These are phyloP conservation scores for Hyaloscypha bicolor DNA, from an alignment of 495 filamentous ascomycete species.

Conservation along the genomic window DNA sequence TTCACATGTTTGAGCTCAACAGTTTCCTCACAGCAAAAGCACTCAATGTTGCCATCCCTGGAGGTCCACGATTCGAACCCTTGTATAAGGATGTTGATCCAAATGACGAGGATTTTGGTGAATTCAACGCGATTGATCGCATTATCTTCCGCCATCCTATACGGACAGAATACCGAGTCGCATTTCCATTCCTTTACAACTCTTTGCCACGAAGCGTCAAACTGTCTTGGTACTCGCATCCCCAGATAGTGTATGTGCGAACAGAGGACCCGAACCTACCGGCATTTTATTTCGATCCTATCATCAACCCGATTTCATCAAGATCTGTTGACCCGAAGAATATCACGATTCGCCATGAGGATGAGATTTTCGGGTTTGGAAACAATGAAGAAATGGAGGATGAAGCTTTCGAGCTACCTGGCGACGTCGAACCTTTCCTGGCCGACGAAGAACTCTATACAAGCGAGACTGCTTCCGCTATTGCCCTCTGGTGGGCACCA, in stretches of 20 bases:
- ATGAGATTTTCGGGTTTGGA: constrained; percentile 87
- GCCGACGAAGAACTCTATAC: constrained; percentile 88
- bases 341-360: constrained; percentile 88
- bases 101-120: constrained; percentile 98
- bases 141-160: constrained; percentile 98
- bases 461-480: constrained; percentile 87
- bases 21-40: constrained; percentile 97
- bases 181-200: constrained; percentile 95
- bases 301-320: constrained; percentile 97
- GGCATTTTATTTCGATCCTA: constrained; percentile 96
- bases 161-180: constrained; percentile 93
- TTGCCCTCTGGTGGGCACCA: constrained; percentile 97
- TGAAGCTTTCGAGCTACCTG: constrained; percentile 83
- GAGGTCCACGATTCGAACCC: constrained; percentile 95
- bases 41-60: constrained; percentile 94
- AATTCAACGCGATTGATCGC: constrained; percentile 99
- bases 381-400: constrained; percentile 76
- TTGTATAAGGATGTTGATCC: constrained; percentile 99
- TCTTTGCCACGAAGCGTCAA: constrained; percentile 93
- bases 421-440: constrained; percentile 82
- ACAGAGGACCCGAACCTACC: constrained; percentile 83
- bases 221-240: constrained; percentile 90
- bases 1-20: constrained; percentile 95
- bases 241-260: constrained; percentile 87
- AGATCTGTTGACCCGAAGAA: constrained; percentile 95